Conservation (phyloP, 179 eudicot genomes). For the Corrigiola litoralis region DNA sequence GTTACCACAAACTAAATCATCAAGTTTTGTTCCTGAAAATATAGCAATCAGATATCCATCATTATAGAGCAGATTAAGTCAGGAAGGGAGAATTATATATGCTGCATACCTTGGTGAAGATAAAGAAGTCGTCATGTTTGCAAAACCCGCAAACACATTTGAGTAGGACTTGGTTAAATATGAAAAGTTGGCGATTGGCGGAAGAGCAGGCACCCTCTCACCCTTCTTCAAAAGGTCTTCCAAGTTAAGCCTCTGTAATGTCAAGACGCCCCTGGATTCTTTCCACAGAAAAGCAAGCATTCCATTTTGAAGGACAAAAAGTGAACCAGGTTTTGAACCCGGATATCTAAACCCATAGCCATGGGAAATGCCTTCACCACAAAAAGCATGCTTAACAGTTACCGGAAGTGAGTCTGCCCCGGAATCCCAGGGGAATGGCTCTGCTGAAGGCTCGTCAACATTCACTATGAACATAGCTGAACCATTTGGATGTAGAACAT, state of each 20-base stretch:
- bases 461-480: constrained; percentile 84
- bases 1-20: background rate
- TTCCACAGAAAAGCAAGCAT: constrained; percentile 73
- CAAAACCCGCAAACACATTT: constrained; percentile 67
- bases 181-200: constrained; percentile 69
- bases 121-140: constrained; percentile 38
- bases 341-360: constrained; percentile 91
- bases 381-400: constrained; percentile 44
- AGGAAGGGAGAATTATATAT: background rate
- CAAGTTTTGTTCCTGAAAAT: background rate
- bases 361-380: constrained; percentile 78
- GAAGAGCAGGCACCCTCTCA: constrained; percentile 59
- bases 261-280: constrained; percentile 64
- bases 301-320: constrained; percentile 52
- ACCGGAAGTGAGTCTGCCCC: constrained; percentile 44
- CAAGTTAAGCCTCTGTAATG: constrained; percentile 63
- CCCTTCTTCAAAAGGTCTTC: constrained; percentile 64
- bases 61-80: background rate
- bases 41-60: background rate
- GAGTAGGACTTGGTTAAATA: constrained; percentile 79
- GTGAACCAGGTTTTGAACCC: constrained; percentile 74
- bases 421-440: constrained; percentile 58
- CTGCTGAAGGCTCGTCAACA: constrained; percentile 48
- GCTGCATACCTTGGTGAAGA: constrained; percentile 49
- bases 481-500: constrained; percentile 86